Conservation (phyloP, 371 early-diverging fungal species). For the Rhizomucor pusillus region DNA sequence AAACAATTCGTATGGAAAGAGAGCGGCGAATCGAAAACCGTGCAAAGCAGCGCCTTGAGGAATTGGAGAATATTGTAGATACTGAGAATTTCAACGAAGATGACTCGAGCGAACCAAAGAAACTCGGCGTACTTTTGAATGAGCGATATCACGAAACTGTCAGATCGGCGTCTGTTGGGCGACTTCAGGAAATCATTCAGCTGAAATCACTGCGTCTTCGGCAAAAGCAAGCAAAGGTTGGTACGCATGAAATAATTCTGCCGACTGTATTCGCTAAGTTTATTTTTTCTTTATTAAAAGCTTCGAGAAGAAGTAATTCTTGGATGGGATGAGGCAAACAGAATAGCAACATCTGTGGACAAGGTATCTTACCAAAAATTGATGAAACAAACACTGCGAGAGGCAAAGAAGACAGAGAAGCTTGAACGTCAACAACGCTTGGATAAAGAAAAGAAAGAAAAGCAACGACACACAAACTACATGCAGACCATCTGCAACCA, state of each 20-base stretch:
- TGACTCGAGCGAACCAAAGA: conserved; percentile 43
- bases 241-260: neutral
- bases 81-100: neutral
- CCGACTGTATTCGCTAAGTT: neutral
- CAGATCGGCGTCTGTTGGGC: conserved; percentile 23
- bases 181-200: conserved; percentile 82
- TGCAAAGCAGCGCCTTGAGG: conserved; percentile 63
- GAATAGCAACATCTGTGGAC: conserved; percentile 78
- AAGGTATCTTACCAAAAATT: conserved; percentile 76
- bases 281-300: conserved; percentile 22
- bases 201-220: conserved; percentile 78
- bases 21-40: conserved; percentile 63
- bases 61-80: conserved; percentile 9
- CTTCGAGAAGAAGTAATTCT: conserved; percentile 79
- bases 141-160: conserved; percentile 40
- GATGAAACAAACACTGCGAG: conserved; percentile 91
- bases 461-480: conserved; percentile 81
- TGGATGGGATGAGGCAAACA: conserved; percentile 66
- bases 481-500: conserved; percentile 76
- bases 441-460: conserved; percentile 86
- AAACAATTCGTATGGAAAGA: conserved; percentile 61
- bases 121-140: conserved; percentile 21
- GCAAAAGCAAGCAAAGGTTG: conserved; percentile 70
- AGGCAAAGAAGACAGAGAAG: conserved; percentile 89
- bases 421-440: conserved; percentile 87